Conservation (phyloP, 495 filamentous ascomycete species). For the Aspergillus bertholletiae region DNA sequence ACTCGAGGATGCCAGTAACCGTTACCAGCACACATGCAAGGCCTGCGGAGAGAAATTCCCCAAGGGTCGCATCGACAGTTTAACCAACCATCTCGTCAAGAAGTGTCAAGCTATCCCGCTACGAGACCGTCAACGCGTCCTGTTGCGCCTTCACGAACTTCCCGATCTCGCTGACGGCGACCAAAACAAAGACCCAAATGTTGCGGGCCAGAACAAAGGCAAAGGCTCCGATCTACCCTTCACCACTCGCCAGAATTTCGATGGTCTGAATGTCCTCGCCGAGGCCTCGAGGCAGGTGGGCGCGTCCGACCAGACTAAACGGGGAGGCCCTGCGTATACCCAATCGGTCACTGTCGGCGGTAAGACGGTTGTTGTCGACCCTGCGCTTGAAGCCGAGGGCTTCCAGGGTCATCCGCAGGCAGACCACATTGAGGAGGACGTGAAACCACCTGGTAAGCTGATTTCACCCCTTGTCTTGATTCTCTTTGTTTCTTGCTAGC, state of each 20-base stretch:
- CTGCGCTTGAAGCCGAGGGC: slow-evolving; percentile 43
- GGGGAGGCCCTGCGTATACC: slow-evolving; percentile 36
- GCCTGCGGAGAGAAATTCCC: slow-evolving; percentile 79
- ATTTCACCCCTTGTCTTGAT: neutral
- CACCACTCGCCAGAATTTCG: slow-evolving; percentile 56
- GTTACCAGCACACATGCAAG: slow-evolving; percentile 85
- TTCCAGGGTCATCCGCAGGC: slow-evolving; percentile 36
- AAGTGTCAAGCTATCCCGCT: slow-evolving; percentile 73
- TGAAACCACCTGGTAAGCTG: slow-evolving; percentile 23
- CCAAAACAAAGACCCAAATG: slow-evolving; percentile 33
- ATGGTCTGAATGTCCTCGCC: slow-evolving; percentile 74
- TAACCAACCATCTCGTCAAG: slow-evolving; percentile 74
- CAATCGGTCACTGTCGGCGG: slow-evolving; percentile 46
- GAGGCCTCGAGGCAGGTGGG: slow-evolving; percentile 75
- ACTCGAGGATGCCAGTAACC: slow-evolving; percentile 78
- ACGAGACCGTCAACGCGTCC: slow-evolving; percentile 61
- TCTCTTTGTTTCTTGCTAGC: neutral
- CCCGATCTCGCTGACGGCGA: slow-evolving; percentile 37
- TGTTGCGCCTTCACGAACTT: slow-evolving; percentile 54
- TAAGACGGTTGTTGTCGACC: slow-evolving; percentile 47
- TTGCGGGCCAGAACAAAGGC: slow-evolving; percentile 34
- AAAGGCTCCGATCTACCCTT: slow-evolving; percentile 39
- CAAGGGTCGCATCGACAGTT: slow-evolving; percentile 76
- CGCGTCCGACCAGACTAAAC: slow-evolving; percentile 43
- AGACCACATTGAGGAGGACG: slow-evolving; percentile 27